Percentiles rank a stretch among this genome's conserved stretches.
Evolutionary conservation across 805 yeast genomes (phyloP).

Genomic region (Hanseniaspora lindneri): DNA sequence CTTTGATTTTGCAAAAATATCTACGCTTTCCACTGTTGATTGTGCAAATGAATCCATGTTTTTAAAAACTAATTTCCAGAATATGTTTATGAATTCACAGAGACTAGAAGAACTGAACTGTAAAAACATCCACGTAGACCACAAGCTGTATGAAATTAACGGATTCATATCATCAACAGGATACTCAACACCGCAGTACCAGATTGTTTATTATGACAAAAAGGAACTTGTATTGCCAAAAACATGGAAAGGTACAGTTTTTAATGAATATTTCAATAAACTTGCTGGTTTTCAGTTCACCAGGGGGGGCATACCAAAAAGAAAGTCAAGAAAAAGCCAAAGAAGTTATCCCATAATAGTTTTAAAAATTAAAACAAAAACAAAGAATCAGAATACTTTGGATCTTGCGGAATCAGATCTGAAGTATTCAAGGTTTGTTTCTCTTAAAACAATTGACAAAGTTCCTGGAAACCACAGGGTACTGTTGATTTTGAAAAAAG

Average conservation of each 20-base stretch:
- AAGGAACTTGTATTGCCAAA: conserved; percentile 23
- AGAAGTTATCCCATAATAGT: conserved; percentile 11
- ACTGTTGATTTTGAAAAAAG: conserved; percentile 5
- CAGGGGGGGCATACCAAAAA: conserved; percentile 21
- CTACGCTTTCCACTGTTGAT: background rate
- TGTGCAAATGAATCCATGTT: background rate
- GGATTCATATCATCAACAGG: conserved; percentile 35
- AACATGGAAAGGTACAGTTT: conserved; percentile 18
- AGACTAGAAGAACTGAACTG: conserved; percentile 18
- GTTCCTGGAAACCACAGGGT: background rate
- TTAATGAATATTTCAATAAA: conserved; percentile 21
- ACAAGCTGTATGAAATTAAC: conserved; percentile 23
- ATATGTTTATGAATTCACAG: conserved; percentile 16
- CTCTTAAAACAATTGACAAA: background rate
- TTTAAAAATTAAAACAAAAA: background rate
- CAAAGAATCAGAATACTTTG: background rate
- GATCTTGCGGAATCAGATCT: conserved; percentile 9
- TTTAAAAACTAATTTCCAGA: conserved; percentile 1
- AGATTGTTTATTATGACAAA: conserved; percentile 36
- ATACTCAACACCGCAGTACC: conserved; percentile 31
- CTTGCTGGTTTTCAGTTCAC: conserved; percentile 23
- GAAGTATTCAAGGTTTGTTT: conserved; percentile 11
- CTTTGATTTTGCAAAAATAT: background rate
- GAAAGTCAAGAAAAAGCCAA: background rate
- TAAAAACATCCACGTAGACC: conserved; percentile 20